Conservation (phyloP, 2,329 filamentous ascomycete genomes). For the Clarireedia sp. region DNA sequence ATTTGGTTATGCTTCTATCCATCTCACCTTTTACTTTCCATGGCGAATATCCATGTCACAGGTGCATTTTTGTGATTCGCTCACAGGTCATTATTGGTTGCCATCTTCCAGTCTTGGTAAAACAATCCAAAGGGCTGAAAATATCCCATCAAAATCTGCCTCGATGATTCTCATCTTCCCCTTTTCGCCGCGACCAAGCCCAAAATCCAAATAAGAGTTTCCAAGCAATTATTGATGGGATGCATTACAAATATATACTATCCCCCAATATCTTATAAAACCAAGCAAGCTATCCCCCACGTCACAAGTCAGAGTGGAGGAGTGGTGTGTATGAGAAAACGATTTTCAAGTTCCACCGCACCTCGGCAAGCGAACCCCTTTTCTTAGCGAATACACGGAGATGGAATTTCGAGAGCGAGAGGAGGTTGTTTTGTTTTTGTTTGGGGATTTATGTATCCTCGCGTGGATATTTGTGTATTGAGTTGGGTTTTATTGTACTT, state of each 20-base stretch:
- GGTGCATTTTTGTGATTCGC: too few species aligned
- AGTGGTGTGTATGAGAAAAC: not conserved
- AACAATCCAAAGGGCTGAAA: not conserved
- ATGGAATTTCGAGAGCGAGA: not conserved
- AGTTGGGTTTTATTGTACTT: not conserved
- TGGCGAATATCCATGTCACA: too few species aligned
- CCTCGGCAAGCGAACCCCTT: slow-evolving; percentile 4
- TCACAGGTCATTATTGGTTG: too few species aligned
- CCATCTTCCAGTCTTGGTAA: not conserved
- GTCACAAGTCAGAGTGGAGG: not conserved
- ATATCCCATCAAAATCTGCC: not conserved
- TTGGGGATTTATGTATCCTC: not conserved
- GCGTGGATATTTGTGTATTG: not conserved
- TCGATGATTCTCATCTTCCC: not conserved
- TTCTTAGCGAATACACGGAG: not conserved
- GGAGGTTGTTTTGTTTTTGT: not conserved
- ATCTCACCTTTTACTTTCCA: too few species aligned
- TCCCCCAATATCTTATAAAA: too few species aligned
- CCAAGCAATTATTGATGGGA: too few species aligned
- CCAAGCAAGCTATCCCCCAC: too few species aligned
- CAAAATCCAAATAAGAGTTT: not conserved
- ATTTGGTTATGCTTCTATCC: too few species aligned
- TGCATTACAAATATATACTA: too few species aligned
- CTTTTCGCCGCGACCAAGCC: not conserved
- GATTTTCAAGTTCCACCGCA: not conserved